Percentiles rank a stretch among this genome's conserved stretches.
These are phyloP conservation scores for Neopestalotiopsis rosae DNA, from an alignment of 2,329 filamentous ascomycete genomes.

Conservation along the genomic window DNA sequence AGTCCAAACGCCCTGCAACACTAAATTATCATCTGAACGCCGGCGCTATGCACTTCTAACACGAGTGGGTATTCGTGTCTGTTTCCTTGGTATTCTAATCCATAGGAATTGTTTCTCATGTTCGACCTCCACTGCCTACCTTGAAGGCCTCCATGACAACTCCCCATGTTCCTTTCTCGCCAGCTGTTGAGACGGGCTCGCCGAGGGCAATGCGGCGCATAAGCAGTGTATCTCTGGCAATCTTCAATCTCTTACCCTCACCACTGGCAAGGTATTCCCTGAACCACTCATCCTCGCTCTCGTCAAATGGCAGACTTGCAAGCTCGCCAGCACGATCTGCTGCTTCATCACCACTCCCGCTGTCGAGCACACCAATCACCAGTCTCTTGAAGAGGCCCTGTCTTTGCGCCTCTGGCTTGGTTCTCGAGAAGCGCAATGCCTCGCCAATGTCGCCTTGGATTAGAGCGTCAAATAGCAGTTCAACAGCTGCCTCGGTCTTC, in stretches of 20 bases:
- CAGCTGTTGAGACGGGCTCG: constrained; percentile 44
- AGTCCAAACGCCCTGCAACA: neutral
- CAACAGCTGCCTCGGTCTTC: constrained; percentile 64
- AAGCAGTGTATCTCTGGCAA: constrained; percentile 74
- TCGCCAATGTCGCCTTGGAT: constrained; percentile 71
- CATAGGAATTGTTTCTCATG: neutral
- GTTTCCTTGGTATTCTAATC: neutral
- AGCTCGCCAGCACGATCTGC: constrained; percentile 70
- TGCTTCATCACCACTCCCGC: constrained; percentile 40
- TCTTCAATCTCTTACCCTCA: constrained; percentile 67
- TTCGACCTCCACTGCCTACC: constrained; percentile 44
- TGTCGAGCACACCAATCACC: constrained; percentile 61
- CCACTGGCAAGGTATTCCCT: constrained; percentile 70
- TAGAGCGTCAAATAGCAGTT: constrained; percentile 73
- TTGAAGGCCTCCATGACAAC: constrained; percentile 58
- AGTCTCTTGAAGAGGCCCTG: constrained; percentile 71
- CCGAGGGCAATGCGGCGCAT: constrained; percentile 76
- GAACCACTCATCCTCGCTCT: constrained; percentile 76
- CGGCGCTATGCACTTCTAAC: constrained; percentile 33
- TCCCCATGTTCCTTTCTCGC: constrained; percentile 54
- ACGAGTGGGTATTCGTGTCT: neutral
- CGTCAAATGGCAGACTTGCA: constrained; percentile 73
- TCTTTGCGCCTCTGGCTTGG: constrained; percentile 65
- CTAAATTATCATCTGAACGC: constrained; percentile 25
- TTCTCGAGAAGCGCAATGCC: constrained; percentile 75